These are phyloP conservation scores for Podila verticillata DNA, from an alignment of 192 early-diverging fungal species.

Conservation along the genomic window DNA sequence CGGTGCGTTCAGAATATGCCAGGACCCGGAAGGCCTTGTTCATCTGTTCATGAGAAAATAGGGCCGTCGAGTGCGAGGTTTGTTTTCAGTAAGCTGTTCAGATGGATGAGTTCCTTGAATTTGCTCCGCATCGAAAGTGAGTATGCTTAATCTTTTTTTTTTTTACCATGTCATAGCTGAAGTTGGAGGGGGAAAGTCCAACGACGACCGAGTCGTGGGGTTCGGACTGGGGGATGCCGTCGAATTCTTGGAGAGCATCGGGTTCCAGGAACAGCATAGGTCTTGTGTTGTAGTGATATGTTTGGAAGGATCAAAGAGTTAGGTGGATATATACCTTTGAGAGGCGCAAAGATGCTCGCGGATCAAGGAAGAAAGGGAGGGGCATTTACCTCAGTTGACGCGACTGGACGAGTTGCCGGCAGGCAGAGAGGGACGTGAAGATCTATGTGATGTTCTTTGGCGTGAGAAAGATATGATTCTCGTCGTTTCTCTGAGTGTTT, in stretches of 20 bases:
- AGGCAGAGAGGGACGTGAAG: constrained; percentile 86
- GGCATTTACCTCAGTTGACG: constrained; percentile 50
- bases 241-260: constrained; percentile 78
- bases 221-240: constrained; percentile 56
- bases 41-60: constrained; percentile 61
- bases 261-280: constrained; percentile 84
- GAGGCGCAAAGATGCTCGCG: background rate
- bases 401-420: constrained; percentile 67
- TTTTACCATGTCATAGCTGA: constrained; percentile 73
- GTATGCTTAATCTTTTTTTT: background rate
- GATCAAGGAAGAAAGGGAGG: background rate
- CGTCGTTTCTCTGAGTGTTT: background rate
- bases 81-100: no score
- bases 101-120: no score
- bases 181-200: constrained; percentile 78
- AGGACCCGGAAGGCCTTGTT: constrained; percentile 83
- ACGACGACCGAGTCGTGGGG: constrained; percentile 84
- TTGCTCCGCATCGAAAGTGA: no score
- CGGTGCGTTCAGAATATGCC: constrained; percentile 47
- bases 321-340: background rate
- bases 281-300: constrained; percentile 40
- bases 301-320: background rate
- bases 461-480: background rate
- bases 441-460: constrained; percentile 49
- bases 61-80: no score